phyloP scores from a whole-genome alignment of 1,284 basidiomycete genomes.

The Cutaneotrichosporon arboriforme region DNA sequence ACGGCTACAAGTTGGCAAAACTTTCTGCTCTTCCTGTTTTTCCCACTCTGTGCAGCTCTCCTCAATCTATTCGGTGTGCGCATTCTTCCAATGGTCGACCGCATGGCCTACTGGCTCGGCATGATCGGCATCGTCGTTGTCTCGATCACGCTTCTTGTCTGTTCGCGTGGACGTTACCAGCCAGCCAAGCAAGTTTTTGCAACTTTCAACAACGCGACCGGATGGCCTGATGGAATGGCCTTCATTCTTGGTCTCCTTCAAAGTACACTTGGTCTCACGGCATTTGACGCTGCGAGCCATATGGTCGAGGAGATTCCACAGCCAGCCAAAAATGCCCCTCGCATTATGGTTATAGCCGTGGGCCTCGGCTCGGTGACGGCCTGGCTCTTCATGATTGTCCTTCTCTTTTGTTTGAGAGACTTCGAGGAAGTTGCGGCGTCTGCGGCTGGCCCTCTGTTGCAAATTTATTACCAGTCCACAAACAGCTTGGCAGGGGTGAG shows the following conservation, averaged over 20 bases:
- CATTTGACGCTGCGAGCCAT: conserved; percentile 35
- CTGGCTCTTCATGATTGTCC: conserved; percentile 38
- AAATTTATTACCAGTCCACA: conserved; percentile 28
- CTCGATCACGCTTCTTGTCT: conserved; percentile 21
- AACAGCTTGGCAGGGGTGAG: conserved; percentile 19
- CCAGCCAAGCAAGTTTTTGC: conserved; percentile 42
- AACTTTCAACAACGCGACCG: conserved; percentile 31
- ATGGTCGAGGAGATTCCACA: conserved; percentile 44
- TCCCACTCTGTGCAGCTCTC: background rate
- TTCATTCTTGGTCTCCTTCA: conserved; percentile 47
- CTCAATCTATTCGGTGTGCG: conserved; percentile 16
- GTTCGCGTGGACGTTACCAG: conserved; percentile 31
- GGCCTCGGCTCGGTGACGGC: conserved; percentile 25
- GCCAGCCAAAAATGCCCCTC: conserved; percentile 33
- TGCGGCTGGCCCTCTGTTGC: conserved; percentile 10
- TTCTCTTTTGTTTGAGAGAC: conserved; percentile 24
- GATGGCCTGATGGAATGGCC: conserved; percentile 25
- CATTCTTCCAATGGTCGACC: conserved; percentile 13
- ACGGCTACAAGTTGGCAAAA: conserved; percentile 5
- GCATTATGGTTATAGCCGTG: conserved; percentile 39
- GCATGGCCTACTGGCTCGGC: conserved; percentile 25
- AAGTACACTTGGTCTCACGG: conserved; percentile 12
- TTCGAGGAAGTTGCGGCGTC: conserved; percentile 9
- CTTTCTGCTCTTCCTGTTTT: conserved; percentile 11
- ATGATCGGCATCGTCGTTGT: conserved; percentile 41